A percentile compares a stretch with the other conserved stretches of the same genome.
Conservation (phyloP, 257 asterid genomes). For the Ehretia macrophylla region DNA sequence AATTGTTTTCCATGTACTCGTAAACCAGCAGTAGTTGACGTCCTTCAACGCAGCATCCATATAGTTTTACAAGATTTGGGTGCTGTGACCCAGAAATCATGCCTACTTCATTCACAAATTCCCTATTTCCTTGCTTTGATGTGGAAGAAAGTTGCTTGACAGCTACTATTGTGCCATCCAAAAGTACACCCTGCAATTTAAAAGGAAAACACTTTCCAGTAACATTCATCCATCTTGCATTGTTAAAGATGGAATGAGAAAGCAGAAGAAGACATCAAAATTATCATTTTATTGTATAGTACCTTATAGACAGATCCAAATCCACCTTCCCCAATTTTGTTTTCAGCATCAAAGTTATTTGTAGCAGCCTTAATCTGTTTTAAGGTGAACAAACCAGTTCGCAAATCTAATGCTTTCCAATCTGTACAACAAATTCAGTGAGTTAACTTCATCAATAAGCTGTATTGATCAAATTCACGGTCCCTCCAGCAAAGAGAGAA, state of each 20-base stretch:
- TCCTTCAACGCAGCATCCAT: conserved; percentile 67
- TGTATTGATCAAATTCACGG: no score
- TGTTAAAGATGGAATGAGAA: conserved; percentile 1
- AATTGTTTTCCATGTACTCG: conserved; percentile 68
- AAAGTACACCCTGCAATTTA: conserved; percentile 41
- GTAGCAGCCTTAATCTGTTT: conserved; percentile 66
- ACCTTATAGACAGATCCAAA: conserved; percentile 67
- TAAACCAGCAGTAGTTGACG: conserved; percentile 56
- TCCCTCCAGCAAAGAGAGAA: no score
- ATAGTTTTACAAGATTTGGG: conserved; percentile 55
- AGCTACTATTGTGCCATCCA: conserved; percentile 52
- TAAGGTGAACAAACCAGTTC: conserved; percentile 42
- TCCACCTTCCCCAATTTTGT: conserved; percentile 74
- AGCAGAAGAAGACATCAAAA: background rate
- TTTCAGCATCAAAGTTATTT: conserved; percentile 36
- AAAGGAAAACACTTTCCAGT: background rate
- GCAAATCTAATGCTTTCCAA: conserved; percentile 49
- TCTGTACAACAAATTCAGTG: conserved; percentile 28
- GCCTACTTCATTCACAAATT: conserved; percentile 59
- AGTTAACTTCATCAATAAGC: background rate
- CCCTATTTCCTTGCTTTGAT: conserved; percentile 65
- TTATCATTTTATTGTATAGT: conserved; percentile 1
- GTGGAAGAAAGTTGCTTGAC: conserved; percentile 61
- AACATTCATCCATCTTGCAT: background rate
- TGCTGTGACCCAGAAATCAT: conserved; percentile 60